Evolutionary conservation across 495 filamentous ascomycete species (phyloP).

Genomic region (Neohortaea acidophila): DNA sequence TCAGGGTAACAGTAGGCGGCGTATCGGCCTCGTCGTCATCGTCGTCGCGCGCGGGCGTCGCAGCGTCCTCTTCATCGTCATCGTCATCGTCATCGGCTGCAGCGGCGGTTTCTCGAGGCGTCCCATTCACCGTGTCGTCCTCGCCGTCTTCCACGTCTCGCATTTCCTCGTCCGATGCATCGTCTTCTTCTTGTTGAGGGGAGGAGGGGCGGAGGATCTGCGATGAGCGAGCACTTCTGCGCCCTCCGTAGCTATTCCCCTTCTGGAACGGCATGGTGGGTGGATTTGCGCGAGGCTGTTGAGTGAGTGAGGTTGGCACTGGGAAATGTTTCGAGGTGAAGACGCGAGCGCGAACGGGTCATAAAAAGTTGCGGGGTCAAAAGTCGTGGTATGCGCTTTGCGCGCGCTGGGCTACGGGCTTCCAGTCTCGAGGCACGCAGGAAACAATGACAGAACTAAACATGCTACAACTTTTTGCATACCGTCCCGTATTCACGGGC

Average conservation of each 20-base stretch:
- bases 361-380: too few species aligned
- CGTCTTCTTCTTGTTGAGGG: conserved; percentile 1
- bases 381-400: too few species aligned
- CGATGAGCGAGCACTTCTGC: neutral
- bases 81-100: conserved; percentile 3
- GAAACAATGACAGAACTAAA: too few species aligned
- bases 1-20: conserved; percentile 7
- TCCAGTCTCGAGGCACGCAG: too few species aligned
- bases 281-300: too few species aligned
- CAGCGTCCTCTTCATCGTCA: conserved; percentile 14
- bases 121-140: conserved; percentile 5
- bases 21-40: conserved; percentile 12
- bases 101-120: neutral
- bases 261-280: conserved; percentile 1
- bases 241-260: neutral
- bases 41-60: conserved; percentile 10
- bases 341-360: too few species aligned
- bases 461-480: too few species aligned
- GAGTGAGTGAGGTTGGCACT: too few species aligned
- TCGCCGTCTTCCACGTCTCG: conserved; percentile 5
- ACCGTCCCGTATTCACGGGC: too few species aligned
- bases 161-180: conserved; percentile 14
- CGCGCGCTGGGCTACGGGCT: too few species aligned
- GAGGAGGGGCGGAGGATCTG: neutral
- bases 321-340: too few species aligned